These are phyloP conservation scores for Kwoniella botswanensis DNA, from an alignment of 768 basidiomycete species.

Conservation along the genomic window DNA sequence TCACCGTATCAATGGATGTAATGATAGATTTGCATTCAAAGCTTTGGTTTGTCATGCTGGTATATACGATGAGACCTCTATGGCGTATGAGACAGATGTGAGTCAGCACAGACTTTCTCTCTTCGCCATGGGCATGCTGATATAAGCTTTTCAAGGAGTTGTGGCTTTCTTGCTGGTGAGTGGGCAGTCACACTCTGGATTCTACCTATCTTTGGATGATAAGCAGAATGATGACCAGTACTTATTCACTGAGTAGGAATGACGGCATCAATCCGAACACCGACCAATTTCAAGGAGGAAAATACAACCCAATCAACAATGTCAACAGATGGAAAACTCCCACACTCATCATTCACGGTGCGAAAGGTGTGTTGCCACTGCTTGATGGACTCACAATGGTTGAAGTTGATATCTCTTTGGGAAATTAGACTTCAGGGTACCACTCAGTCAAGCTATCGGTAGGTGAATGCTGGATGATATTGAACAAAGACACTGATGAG, in stretches of 20 bases:
- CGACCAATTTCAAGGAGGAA: neutral
- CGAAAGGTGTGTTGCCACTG: slow-evolving; percentile 63
- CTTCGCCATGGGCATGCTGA: neutral
- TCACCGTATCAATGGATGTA: slow-evolving; percentile 95
- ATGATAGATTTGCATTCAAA: slow-evolving; percentile 86
- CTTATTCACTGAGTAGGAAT: no score
- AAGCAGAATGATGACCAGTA: no score
- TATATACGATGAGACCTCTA: slow-evolving; percentile 65
- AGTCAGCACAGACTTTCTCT: neutral
- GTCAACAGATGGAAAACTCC: slow-evolving; percentile 86
- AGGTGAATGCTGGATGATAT: no score
- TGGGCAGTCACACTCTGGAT: no score
- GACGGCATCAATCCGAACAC: no score
- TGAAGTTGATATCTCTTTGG: neutral
- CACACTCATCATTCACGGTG: slow-evolving; percentile 80
- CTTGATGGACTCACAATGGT: neutral
- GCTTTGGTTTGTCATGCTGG: slow-evolving; percentile 92
- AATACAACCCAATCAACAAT: slow-evolving; percentile 76
- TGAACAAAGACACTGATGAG: no score
- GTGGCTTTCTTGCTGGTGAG: no score
- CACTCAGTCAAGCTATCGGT: slow-evolving; percentile 77
- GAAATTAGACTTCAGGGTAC: slow-evolving; percentile 72
- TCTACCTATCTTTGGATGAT: no score
- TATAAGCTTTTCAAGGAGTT: no score
- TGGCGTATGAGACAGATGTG: slow-evolving; percentile 79